Conservation (phyloP, 192 early-diverging fungal species). For the Lobosporangium transversale region DNA sequence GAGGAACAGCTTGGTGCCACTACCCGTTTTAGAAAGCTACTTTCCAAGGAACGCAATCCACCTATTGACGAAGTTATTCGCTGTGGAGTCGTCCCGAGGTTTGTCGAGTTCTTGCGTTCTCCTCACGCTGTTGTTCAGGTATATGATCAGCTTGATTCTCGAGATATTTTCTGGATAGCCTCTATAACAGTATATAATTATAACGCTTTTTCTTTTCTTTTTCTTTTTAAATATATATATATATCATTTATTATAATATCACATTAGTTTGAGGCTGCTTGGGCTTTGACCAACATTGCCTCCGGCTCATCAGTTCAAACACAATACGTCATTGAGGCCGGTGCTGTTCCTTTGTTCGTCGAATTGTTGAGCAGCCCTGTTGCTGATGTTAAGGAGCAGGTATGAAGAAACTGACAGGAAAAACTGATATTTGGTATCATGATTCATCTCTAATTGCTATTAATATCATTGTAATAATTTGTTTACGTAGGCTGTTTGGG, state of each 20-base stretch:
- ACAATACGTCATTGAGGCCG: conserved; percentile 89
- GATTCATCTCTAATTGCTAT: no score
- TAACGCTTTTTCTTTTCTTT: neutral
- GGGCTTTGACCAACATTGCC: conserved; percentile 99
- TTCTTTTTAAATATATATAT: conserved; percentile 18
- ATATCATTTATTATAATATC: neutral
- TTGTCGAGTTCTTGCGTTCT: conserved; percentile 94
- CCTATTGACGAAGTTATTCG: conserved; percentile 97
- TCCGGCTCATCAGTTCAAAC: conserved; percentile 96
- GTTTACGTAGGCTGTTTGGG: conserved; percentile 90
- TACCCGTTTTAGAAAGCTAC: conserved; percentile 91
- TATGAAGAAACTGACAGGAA: conserved; percentile 34
- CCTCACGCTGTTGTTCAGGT: conserved; percentile 88
- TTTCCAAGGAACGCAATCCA: conserved; percentile 94
- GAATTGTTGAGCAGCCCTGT: conserved; percentile 84
- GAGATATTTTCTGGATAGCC: conserved; percentile 4
- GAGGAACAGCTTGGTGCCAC: conserved; percentile 86
- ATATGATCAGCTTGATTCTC: no score
- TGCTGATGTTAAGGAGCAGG: conserved; percentile 94
- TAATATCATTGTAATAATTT: neutral
- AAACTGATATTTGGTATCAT: no score
- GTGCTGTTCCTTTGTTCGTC: conserved; percentile 94
- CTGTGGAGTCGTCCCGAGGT: conserved; percentile 91
- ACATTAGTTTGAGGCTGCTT: conserved; percentile 98
- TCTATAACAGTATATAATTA: neutral